Conservation (phyloP, 306 rosid species). For the Trichosanthes cucumerina region DNA sequence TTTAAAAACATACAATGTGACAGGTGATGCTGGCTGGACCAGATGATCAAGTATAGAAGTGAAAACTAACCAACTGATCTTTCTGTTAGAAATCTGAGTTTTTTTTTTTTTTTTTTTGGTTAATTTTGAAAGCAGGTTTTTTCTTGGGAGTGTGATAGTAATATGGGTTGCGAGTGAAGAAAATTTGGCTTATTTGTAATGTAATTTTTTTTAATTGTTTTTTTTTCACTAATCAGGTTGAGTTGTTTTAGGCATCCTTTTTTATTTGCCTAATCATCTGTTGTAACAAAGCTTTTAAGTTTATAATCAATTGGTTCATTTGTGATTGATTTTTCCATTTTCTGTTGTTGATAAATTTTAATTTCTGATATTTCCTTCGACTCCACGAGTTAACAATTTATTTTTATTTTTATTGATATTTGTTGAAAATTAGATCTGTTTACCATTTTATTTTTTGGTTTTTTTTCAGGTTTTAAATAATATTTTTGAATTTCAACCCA, state of each 20-base stretch:
- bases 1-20: constrained; percentile 6
- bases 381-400: background rate
- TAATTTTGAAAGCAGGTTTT: constrained; percentile 16
- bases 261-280: constrained; percentile 77
- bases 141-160: constrained; percentile 28
- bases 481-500: too few species aligned
- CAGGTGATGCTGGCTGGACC: constrained; percentile 96
- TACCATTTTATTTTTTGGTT: too few species aligned
- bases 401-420: background rate
- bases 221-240: constrained; percentile 51
- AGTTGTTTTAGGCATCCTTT: constrained; percentile 83
- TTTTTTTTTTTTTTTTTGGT: background rate
- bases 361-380: too few species aligned
- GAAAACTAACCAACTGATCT: constrained; percentile 24
- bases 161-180: constrained; percentile 26
- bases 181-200: background rate
- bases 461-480: too few species aligned
- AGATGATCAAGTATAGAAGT: constrained; percentile 76
- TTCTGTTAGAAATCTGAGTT: background rate
- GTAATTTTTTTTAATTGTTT: background rate
- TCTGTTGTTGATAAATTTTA: background rate
- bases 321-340: constrained; percentile 36
- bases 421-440: too few species aligned
- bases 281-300: constrained; percentile 25
- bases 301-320: constrained; percentile 49